Evolutionary conservation across 78 protist species (phyloP), one percentile per base, ranked within the genome.

Genomic region (Dictyostelium purpureum): DNA sequence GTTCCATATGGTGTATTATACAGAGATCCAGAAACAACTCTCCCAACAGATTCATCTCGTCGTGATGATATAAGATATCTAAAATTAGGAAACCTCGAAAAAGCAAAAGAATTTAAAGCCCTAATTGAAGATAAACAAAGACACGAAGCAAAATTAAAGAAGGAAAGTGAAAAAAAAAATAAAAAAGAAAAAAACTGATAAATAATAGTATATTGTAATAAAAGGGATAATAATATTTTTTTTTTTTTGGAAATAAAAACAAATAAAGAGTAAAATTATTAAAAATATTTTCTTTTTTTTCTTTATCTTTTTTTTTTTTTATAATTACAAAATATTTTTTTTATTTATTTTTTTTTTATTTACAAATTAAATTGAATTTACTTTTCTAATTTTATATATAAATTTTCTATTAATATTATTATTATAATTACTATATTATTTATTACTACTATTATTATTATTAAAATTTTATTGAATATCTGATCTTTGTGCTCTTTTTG

Each of bases 401-500:
- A 14, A 47, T 47, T 47, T 43, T 47, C 12, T 14, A 14, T 10
- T 47, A 47, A 14, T 47, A 47, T 47, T 10, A 14, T 14, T 47
- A 14, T 47, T 47, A 47, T 47, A 47, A 14, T 47, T 47, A 47
- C 12, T 14, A 14, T 47, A 47, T 47, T 47, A 3, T 9, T 43
- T 47, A 14, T 47, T 3, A 47, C 12, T 47, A 3, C 12, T 0
- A 47, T 47, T 47, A 16, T 47, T 47, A 7, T 56, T 56, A 54
- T 54, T 31, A 11, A 7, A 11, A 26, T 26, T 14, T 91, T 82
- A 78, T 76, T 61, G 77, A 56, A 93, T 85, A 49, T 76, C 88
- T 28, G 79, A 52, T 74, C 87, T 51, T 59, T 67, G 87, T n/a
- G 96, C 90, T 45, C 51, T 83, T 45, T 90, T 85, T 74, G 96